These are phyloP conservation scores for Rubia balearica DNA, from an alignment of 305 asterid species.

Conservation along the genomic window DNA sequence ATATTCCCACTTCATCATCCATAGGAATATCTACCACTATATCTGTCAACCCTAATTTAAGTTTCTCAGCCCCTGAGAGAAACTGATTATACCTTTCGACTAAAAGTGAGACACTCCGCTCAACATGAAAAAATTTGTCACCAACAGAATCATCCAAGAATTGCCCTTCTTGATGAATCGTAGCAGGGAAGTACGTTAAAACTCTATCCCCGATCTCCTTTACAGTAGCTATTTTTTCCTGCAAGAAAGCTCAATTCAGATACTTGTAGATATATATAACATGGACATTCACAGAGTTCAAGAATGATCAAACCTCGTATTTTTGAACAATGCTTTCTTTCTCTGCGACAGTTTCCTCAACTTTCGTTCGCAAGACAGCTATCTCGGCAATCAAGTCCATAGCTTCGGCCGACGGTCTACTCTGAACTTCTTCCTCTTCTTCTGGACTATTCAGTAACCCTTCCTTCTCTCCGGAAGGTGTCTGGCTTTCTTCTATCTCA, in stretches of 20 bases:
- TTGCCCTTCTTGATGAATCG: constrained; percentile 42
- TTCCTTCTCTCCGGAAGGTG: constrained; percentile 47
- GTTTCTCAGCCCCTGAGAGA: constrained; percentile 50
- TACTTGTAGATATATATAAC: constrained; percentile 1
- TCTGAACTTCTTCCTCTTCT: constrained; percentile 40
- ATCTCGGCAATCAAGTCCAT: constrained; percentile 48
- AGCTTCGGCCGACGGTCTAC: constrained; percentile 33
- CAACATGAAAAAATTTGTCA: constrained; percentile 55
- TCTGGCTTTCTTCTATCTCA: constrained; percentile 73
- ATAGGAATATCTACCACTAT: constrained; percentile 36
- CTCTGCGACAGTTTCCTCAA: constrained; percentile 49
- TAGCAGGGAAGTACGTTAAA: constrained; percentile 39
- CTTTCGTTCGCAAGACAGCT: constrained; percentile 47
- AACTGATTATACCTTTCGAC: constrained; percentile 45
- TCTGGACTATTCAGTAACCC: constrained; percentile 23
- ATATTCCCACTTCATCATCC: constrained; percentile 49
- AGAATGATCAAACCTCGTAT: constrained; percentile 48
- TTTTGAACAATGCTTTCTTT: constrained; percentile 41
- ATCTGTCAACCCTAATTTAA: constrained; percentile 47
- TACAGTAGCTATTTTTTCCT: constrained; percentile 61
- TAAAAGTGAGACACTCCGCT: constrained; percentile 39
- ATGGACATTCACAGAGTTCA: background rate
- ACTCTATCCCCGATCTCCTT: constrained; percentile 46
- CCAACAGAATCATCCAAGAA: constrained; percentile 35
- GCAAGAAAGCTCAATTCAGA: constrained; percentile 27